Conservation (phyloP, 805 yeast genomes). For the Lipomyces orientalis region DNA sequence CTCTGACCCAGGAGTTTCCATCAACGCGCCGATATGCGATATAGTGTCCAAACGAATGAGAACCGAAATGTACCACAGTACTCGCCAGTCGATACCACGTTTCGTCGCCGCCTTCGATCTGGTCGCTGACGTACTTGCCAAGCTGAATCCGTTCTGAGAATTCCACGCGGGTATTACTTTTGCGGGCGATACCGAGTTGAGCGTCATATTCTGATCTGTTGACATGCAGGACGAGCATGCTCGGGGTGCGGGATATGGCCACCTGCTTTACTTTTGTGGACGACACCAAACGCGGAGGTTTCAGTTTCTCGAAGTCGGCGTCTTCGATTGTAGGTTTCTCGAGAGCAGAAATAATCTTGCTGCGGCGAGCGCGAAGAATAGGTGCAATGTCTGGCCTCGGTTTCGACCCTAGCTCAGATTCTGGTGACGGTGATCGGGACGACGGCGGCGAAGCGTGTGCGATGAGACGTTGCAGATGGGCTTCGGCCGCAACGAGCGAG, state of each 20-base stretch:
- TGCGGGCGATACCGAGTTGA: constrained; percentile 76
- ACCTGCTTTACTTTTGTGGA: constrained; percentile 83
- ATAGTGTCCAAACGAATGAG: constrained; percentile 95
- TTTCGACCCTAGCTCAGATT: neutral
- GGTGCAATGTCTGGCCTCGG: constrained; percentile 4
- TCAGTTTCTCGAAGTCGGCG: constrained; percentile 72
- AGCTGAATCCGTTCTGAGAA: constrained; percentile 71
- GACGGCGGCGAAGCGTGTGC: neutral
- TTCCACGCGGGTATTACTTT: constrained; percentile 79
- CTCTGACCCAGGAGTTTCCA: constrained; percentile 93
- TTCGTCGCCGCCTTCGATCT: neutral
- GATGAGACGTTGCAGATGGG: constrained; percentile 38
- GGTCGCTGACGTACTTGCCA: constrained; percentile 42
- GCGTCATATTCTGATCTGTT: constrained; percentile 94
- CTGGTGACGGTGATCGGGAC: neutral
- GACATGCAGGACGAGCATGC: constrained; percentile 80
- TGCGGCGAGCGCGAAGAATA: constrained; percentile 54
- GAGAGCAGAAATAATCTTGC: constrained; percentile 59
- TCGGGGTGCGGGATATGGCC: constrained; percentile 79
- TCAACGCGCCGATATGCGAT: constrained; percentile 75
- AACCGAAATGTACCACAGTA: constrained; percentile 89
- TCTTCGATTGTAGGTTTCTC: constrained; percentile 74
- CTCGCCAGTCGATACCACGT: constrained; percentile 73
- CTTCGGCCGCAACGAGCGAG: constrained; percentile 57
- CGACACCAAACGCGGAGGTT: constrained; percentile 61